Base-by-base conservation (phyloP, 2,329 filamentous ascomycete species). In the Sarocladium brachiariae region DNA sequence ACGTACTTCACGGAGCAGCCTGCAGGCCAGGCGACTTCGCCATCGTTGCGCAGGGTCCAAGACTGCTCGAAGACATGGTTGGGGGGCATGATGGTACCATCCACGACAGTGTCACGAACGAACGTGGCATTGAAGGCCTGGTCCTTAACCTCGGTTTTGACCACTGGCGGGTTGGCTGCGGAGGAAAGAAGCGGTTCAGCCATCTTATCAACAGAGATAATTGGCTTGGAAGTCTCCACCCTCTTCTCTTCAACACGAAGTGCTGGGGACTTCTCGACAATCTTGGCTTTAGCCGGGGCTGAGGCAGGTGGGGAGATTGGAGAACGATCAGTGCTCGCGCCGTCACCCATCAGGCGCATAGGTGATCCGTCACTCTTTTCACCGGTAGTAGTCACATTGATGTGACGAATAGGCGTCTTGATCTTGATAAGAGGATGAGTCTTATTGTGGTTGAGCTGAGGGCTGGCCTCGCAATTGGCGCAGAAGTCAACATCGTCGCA, bases 371-470 rank as follows among this genome's bases (percentile, higher is more conserved):
- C 74, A 53, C 78, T 78, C 59, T 89, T 83, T 68, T 95, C 89
- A 50, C 86, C 86, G 56, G 86, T 77, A 8, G 92, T 97, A 47
- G 83, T 91, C 49, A 99, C 87, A 55, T 81, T 91, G 31, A 96
- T 88, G 58, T 88, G 86, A 58, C 89, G 87, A 46, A 99, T 86
- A 9, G 92, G 87, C 2, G 88, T 95, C 78, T 89, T 95, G 75
- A 99, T 90, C 73, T 96, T 96, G 74, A 99, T 90, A 59, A 99
- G 74, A 24, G 93, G 93, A 61, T 99, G 93, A n/a, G 91, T 95
- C 68, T 83, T 84, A 75, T 97, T 96, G 74, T 99, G 93, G 19
- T 73, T 74, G 67, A 95, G 92, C 56, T 76, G 75, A 7, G 93
- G 93, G 60, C 83, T 83, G 46, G 92, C 89, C 72, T 99, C 95